Conservation (phyloP, 805 yeast genomes). For the Naumovozyma baii region DNA sequence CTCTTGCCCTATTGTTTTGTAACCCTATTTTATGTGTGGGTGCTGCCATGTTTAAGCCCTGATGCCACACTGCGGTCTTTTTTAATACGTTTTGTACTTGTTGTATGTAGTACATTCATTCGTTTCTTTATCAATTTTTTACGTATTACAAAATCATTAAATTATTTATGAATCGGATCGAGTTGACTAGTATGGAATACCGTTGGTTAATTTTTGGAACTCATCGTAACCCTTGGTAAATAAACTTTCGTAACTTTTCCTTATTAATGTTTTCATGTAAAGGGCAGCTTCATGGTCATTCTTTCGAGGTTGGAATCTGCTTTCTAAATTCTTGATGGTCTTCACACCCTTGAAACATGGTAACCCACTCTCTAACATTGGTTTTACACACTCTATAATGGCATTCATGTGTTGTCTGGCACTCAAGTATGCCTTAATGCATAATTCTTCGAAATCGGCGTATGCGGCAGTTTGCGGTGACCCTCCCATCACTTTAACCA, state of each 20-base stretch:
- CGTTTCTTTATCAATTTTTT: too few species aligned
- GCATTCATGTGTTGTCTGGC: conserved; percentile 82
- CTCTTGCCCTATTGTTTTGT: too few species aligned
- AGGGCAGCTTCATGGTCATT: conserved; percentile 78
- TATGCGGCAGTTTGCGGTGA: conserved; percentile 73
- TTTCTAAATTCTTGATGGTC: conserved; percentile 68
- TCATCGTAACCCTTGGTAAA: conserved; percentile 95
- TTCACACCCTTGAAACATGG: conserved; percentile 85
- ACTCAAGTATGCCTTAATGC: conserved; percentile 84
- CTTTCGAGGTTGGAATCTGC: conserved; percentile 72
- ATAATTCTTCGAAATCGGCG: conserved; percentile 87
- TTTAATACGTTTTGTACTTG: too few species aligned
- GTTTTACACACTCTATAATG: conserved; percentile 73
- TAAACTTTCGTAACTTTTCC: conserved; percentile 73
- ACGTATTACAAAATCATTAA: not conserved
- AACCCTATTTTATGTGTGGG: too few species aligned
- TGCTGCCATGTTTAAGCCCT: too few species aligned
- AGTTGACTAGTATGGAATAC: conserved; percentile 96
- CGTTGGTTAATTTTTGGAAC: conserved; percentile 92
- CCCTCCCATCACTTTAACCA: conserved; percentile 97
- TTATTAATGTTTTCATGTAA: conserved; percentile 64
- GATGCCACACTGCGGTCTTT: too few species aligned
- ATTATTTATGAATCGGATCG: not conserved
- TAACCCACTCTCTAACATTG: conserved; percentile 91
- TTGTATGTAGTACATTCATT: too few species aligned